A percentile compares a stretch with the other conserved stretches of the same genome.
Conservation (phyloP, 2,329 filamentous ascomycete genomes). For the Hymenoscyphus occultus region DNA sequence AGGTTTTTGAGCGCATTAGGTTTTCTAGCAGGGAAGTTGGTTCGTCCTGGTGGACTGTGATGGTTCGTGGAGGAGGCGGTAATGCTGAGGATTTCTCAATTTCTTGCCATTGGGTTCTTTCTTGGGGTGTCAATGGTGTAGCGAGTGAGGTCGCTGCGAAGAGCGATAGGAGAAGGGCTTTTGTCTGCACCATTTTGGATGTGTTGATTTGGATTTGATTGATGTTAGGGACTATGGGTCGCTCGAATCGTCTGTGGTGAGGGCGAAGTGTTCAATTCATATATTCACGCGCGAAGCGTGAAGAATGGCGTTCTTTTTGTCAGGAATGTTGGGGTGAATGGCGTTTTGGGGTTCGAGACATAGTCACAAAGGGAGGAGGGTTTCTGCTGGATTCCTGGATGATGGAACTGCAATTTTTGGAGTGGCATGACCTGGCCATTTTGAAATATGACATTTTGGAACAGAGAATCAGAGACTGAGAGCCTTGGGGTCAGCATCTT, state of each 20-base stretch:
- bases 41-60: not conserved
- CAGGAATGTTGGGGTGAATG: not conserved
- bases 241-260: no score
- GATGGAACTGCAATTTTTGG: not conserved
- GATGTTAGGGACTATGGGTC: no score
- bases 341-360: not conserved
- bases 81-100: not conserved
- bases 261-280: not conserved
- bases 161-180: not conserved
- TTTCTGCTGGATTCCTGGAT: not conserved
- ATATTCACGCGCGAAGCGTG: not conserved
- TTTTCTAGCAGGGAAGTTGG: not conserved
- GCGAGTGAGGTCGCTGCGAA: not conserved
- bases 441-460: no score
- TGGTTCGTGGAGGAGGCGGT: no score
- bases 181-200: not conserved
- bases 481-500: no score
- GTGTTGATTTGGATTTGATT: not conserved
- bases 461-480: no score
- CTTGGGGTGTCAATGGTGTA: not conserved
- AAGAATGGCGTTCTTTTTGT: not conserved
- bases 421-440: not conserved
- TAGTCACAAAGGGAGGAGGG: no score
- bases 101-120: not conserved
- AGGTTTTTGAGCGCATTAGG: not conserved